These are phyloP conservation scores for Collybia mongolica DNA, from an alignment of 768 basidiomycete genomes.

Conservation along the genomic window DNA sequence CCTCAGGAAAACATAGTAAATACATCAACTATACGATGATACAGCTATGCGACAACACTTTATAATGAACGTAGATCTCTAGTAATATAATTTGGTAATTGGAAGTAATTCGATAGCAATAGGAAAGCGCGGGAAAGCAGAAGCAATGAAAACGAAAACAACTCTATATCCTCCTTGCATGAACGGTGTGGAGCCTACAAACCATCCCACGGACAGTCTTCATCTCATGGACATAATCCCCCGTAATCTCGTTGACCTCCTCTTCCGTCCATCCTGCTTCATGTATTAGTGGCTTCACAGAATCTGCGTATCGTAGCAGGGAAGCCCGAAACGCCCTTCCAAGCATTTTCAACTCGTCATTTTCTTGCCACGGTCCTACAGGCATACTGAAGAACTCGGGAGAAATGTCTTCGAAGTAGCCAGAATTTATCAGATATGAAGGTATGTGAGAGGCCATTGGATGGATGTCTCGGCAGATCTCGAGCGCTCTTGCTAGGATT, in stretches of 20 bases:
- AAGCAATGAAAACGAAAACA: background rate
- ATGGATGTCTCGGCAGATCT: constrained; percentile 31
- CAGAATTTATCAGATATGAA: constrained; percentile 30
- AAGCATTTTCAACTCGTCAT: constrained; percentile 30
- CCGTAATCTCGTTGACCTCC: constrained; percentile 37
- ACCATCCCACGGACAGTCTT: constrained; percentile 45
- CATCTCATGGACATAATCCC: constrained; percentile 47
- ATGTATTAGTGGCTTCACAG: constrained; percentile 46
- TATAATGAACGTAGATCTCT: too few relatives aligned
- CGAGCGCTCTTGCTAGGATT: constrained; percentile 32
- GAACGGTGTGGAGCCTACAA: constrained; percentile 46
- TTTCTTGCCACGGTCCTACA: constrained; percentile 52
- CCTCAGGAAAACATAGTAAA: too few relatives aligned
- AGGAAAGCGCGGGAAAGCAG: too few relatives aligned
- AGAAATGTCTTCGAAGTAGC: constrained; percentile 41
- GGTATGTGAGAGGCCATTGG: constrained; percentile 38
- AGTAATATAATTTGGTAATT: too few relatives aligned
- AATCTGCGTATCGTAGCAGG: constrained; percentile 43
- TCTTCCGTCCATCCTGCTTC: constrained; percentile 34
- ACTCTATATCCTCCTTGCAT: constrained; percentile 27
- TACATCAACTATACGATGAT: too few relatives aligned
- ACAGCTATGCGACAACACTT: too few relatives aligned
- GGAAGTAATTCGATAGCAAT: too few relatives aligned
- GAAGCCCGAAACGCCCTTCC: constrained; percentile 41
- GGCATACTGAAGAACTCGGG: constrained; percentile 40